Conservation (phyloP, 2,329 filamentous ascomycete genomes). For the Arachnomyces sp. region DNA sequence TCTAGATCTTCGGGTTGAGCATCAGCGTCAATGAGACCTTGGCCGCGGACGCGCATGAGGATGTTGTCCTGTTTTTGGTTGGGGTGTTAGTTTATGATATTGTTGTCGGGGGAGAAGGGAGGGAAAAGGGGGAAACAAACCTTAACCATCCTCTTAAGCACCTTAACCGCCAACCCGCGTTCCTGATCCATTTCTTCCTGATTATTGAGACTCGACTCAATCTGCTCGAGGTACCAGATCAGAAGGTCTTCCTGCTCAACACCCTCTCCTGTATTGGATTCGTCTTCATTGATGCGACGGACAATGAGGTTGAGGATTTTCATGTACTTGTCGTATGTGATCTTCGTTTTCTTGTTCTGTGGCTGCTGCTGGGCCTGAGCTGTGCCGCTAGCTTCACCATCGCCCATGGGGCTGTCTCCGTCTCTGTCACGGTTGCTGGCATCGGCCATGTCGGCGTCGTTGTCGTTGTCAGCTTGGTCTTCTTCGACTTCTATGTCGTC, state of each 20-base stretch:
- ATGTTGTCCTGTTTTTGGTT: conserved; percentile 45
- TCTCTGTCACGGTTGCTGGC: conserved; percentile 37
- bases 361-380: conserved; percentile 26
- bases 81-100: conserved; percentile 5
- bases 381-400: conserved; percentile 41
- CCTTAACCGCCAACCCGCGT: conserved; percentile 65
- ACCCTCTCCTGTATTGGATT: conserved; percentile 66
- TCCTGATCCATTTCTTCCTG: conserved; percentile 77
- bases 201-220: conserved; percentile 69
- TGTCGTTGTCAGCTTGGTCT: conserved; percentile 52
- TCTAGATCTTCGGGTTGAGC: conserved; percentile 45
- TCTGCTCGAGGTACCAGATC: conserved; percentile 86
- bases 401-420: conserved; percentile 47
- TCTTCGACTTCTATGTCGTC: conserved; percentile 94
- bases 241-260: conserved; percentile 74
- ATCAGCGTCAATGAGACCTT: conserved; percentile 72
- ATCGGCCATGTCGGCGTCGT: conserved; percentile 36
- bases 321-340: conserved; percentile 93
- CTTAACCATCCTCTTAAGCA: conserved; percentile 93
- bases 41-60: conserved; percentile 59
- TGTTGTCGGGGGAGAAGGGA: background rate
- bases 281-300: conserved; percentile 73
- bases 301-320: conserved; percentile 81
- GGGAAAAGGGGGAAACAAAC: conserved; percentile 42
- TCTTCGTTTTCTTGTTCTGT: conserved; percentile 62